Evolutionary conservation across 2,329 filamentous ascomycete genomes (phyloP).

Genomic region (Ceratocystis ficicola): DNA sequence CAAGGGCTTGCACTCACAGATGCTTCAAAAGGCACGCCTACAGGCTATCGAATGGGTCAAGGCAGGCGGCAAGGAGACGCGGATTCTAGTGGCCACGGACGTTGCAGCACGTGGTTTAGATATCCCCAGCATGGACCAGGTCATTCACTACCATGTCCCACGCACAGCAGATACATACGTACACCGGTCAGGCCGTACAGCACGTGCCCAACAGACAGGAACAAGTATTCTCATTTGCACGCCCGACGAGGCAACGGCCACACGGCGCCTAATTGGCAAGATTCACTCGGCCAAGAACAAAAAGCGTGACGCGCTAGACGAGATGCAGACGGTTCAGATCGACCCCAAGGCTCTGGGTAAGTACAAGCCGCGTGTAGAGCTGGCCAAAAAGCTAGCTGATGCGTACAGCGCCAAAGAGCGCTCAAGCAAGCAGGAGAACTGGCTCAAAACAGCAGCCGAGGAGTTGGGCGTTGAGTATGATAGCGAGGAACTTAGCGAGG

Average conservation of each 20-base stretch:
- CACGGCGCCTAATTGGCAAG: conserved; percentile 71
- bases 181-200: conserved; percentile 87
- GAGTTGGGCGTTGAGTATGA: conserved; percentile 93
- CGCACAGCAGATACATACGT: conserved; percentile 88
- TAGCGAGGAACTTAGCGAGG: conserved; percentile 74
- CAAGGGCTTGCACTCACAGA: conserved; percentile 75
- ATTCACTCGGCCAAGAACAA: conserved; percentile 56
- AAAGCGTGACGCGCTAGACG: conserved; percentile 40
- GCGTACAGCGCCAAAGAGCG: conserved; percentile 76
- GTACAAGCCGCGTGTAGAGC: conserved; percentile 61
- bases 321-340: conserved; percentile 66
- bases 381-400: conserved; percentile 84
- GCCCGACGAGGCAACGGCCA: conserved; percentile 79
- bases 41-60: conserved; percentile 84
- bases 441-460: conserved; percentile 72
- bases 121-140: conserved; percentile 76
- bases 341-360: conserved; percentile 67
- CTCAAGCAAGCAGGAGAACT: conserved; percentile 68
- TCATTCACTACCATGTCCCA: conserved; percentile 92
- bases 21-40: conserved; percentile 92
- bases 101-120: conserved; percentile 89
- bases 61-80: conserved; percentile 42
- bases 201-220: conserved; percentile 65
- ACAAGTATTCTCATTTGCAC: conserved; percentile 79
- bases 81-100: conserved; percentile 81